A percentile compares a stretch with the other conserved stretches of the same genome.
Evolutionary conservation across 495 filamentous ascomycete genomes (phyloP).

Genomic region (Schizothecium vesticola): DNA sequence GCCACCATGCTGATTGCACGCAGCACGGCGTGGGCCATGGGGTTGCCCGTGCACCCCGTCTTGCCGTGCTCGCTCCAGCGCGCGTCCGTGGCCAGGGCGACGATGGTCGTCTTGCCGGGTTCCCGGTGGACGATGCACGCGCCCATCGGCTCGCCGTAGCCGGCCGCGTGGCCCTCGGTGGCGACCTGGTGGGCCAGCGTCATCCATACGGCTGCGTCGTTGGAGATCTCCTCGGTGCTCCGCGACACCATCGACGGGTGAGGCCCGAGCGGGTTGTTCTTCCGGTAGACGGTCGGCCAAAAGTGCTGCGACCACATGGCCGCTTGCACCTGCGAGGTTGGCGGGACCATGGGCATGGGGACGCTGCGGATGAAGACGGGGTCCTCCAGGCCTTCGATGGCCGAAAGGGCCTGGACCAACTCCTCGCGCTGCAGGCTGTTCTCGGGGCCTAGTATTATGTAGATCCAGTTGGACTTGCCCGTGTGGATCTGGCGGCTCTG

Average conservation of each 20-base stretch:
- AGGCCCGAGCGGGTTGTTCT: slow-evolving; percentile 70
- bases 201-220: slow-evolving; percentile 57
- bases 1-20: slow-evolving; percentile 85
- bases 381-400: slow-evolving; percentile 36
- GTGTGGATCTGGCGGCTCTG: slow-evolving; percentile 42
- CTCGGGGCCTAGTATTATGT: slow-evolving; percentile 43
- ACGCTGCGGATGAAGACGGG: slow-evolving; percentile 48
- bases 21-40: slow-evolving; percentile 77
- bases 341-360: slow-evolving; percentile 67
- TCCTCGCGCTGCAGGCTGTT: slow-evolving; percentile 35
- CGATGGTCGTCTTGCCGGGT: slow-evolving; percentile 40
- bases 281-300: slow-evolving; percentile 88
- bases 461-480: slow-evolving; percentile 43
- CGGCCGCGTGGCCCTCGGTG: slow-evolving; percentile 45
- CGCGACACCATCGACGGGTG: slow-evolving; percentile 58
- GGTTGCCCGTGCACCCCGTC: slow-evolving; percentile 52
- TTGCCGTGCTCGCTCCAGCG: slow-evolving; percentile 55
- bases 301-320: slow-evolving; percentile 66
- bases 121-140: slow-evolving; percentile 72
- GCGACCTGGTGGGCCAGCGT: slow-evolving; percentile 62
- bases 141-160: slow-evolving; percentile 64
- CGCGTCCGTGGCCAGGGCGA: slow-evolving; percentile 74
- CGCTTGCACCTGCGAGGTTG: slow-evolving; percentile 70
- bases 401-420: slow-evolving; percentile 29
- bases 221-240: slow-evolving; percentile 52